phyloP scores from a whole-genome alignment of 345 rosid species.

The Kernera saxatilis region DNA sequence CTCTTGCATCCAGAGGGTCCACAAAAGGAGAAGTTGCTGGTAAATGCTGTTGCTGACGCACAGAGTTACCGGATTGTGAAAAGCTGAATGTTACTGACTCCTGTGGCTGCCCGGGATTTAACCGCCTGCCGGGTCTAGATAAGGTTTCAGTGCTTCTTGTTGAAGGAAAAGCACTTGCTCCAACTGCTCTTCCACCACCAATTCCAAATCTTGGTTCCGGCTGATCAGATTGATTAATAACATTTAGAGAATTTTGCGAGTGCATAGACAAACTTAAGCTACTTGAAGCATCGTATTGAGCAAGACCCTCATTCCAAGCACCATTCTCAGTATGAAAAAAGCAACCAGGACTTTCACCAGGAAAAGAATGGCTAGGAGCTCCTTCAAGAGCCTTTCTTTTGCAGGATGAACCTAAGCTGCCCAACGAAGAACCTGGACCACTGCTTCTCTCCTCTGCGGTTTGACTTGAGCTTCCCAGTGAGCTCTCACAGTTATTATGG shows the following conservation, averaged over 20 bases:
- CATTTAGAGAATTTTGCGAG: constrained; percentile 34
- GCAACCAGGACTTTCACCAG: constrained; percentile 55
- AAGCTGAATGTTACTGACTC: constrained; percentile 45
- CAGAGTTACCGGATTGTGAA: constrained; percentile 36
- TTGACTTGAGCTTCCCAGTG: constrained; percentile 56
- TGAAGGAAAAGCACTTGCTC: constrained; percentile 48
- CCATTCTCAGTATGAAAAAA: constrained; percentile 47
- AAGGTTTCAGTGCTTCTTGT: constrained; percentile 35
- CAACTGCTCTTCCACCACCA: constrained; percentile 39
- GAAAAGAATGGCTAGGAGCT: constrained; percentile 57
- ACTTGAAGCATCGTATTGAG: constrained; percentile 45
- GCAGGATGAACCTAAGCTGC: constrained; percentile 69
- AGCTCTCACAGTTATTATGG: constrained; percentile 29
- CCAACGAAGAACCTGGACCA: constrained; percentile 53
- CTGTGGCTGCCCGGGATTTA: constrained; percentile 35
- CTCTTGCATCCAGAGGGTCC: constrained; percentile 47
- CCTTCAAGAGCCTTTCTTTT: constrained; percentile 90
- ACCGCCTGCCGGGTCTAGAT: constrained; percentile 47
- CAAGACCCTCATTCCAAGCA: constrained; percentile 39
- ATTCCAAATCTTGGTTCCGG: constrained; percentile 45
- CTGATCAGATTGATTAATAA: constrained; percentile 36
- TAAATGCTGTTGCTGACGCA: constrained; percentile 39
- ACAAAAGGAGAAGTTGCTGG: constrained; percentile 28
- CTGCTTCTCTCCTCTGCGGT: constrained; percentile 45
- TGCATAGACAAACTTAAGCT: constrained; percentile 59